Base-by-base conservation (phyloP, 2,329 filamentous ascomycete species). In the Dothideomycetes sp. region DNA sequence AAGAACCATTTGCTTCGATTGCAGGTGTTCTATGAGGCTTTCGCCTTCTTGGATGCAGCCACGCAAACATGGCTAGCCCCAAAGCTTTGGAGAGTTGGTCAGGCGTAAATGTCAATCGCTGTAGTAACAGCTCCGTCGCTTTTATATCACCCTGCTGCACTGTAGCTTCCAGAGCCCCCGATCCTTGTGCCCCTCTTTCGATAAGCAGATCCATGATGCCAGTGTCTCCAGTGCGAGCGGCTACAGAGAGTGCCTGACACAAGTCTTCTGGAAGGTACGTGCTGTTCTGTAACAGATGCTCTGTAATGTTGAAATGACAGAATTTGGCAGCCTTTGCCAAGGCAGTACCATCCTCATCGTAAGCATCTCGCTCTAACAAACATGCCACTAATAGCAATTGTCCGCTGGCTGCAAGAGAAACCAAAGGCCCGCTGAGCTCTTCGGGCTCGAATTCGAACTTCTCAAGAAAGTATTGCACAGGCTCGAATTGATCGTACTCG, bases 301-400 rank as follows among this genome's bases (percentile, higher is more conserved):
- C 15, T 12, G 15, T 13, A 1, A 19, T 17, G 15, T 33, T 19
- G 1, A n/a, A 4, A 8, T 40, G 37, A 7, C 27, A 33, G 29
- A 40, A 40, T 18, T 40, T 40, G n/a, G 37, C 37, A 19, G 37
- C 29, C 16, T 31, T 33, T 22, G 37, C 19, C 22, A 40, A n/a
- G 13, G 37, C 37, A 15, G 37, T 25, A 12, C 37, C 37, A 15
- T 11, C n/a, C 15, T 40, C 28, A 16, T 40, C 37, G 5, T 40
- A 20, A 13, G 37, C 37, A 12, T 29, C 37, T 12, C 33, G 37
- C 20, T 40, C 37, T 5, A 40, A 25, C 9, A 40, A 25, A 13
- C 32, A 12, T 4, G 20, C 20, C 16, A 40, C 20, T 2, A 29
- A 40, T 19, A 15, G 20, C 37, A 40, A 32, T 6, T 33, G 29